Evolutionary conservation across 176 grass and related monocot species (phyloP).

Genomic region (Triticum timopheevii): DNA sequence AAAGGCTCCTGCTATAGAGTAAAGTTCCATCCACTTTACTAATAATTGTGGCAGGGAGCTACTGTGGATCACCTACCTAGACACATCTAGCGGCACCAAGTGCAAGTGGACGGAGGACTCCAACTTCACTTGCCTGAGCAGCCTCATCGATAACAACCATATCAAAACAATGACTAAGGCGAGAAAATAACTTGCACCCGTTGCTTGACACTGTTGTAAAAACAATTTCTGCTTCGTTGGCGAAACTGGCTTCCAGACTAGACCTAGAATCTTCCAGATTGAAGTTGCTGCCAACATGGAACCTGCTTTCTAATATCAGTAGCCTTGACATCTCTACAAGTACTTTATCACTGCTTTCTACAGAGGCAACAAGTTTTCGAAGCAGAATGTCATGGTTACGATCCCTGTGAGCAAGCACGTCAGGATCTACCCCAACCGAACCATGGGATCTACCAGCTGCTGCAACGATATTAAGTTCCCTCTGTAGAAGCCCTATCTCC

Average conservation of each 20-base stretch:
- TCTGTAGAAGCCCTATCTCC: constrained; percentile 69
- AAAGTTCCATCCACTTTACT: constrained; percentile 98
- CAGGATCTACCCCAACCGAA: constrained; percentile 97
- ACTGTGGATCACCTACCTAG: constrained; percentile 94
- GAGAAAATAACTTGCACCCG: constrained; percentile 93
- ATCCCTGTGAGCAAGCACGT: constrained; percentile 80
- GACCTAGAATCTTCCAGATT: constrained; percentile 95
- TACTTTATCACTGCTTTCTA: constrained; percentile 93
- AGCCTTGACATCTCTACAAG: constrained; percentile 96
- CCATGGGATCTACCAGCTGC: constrained; percentile 85
- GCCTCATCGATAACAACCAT: constrained; percentile 99
- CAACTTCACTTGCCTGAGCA: constrained; percentile 98
- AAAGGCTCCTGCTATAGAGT: constrained; percentile 96
- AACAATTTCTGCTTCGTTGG: constrained; percentile 99
- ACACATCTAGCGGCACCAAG: constrained; percentile 98
- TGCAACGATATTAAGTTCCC: constrained; percentile 75
- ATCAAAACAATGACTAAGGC: constrained; percentile 94
- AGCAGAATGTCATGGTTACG: constrained; percentile 75
- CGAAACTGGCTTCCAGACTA: constrained; percentile 94
- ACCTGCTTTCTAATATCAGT: constrained; percentile 82
- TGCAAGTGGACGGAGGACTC: constrained; percentile 77
- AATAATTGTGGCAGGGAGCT: constrained; percentile 97
- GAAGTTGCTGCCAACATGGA: constrained; percentile 76
- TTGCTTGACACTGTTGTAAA: constrained; percentile 99
- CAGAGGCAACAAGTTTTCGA: constrained; percentile 82